phyloP scores from a whole-genome alignment of 2,329 filamentous ascomycete genomes.

The Colletotrichum sp. region DNA sequence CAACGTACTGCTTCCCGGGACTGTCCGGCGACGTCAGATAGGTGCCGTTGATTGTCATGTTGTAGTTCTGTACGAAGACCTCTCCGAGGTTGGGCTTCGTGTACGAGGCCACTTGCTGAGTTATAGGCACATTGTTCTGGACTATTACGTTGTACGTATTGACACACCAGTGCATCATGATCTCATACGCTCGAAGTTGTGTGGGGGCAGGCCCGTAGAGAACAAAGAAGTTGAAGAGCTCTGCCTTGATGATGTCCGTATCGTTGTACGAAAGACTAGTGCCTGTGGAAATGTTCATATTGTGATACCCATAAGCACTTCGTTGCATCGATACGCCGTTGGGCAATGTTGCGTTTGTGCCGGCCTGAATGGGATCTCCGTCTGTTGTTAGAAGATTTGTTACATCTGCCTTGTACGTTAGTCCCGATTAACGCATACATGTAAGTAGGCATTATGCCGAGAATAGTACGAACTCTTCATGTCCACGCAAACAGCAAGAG shows the following conservation, averaged over 20 bases:
- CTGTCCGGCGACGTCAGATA: slow-evolving; percentile 7
- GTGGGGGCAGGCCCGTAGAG: background rate
- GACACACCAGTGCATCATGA: slow-evolving; percentile 6
- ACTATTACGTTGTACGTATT: slow-evolving; percentile 1
- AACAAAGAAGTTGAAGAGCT: slow-evolving; percentile 1
- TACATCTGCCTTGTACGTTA: background rate
- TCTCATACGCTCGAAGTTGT: background rate
- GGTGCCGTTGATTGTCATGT: background rate
- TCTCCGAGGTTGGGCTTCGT: background rate
- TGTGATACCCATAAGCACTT: background rate
- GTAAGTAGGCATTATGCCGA: accelerated
- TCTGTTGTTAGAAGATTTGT: background rate
- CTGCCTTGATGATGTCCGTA: background rate
- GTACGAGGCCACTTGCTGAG: background rate
- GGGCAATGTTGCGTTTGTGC: background rate
- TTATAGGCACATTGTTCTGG: background rate
- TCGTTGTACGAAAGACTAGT: background rate
- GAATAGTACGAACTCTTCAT: background rate
- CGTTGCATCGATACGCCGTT: background rate
- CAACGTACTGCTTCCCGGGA: background rate
- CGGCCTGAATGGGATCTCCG: background rate
- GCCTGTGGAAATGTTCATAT: background rate
- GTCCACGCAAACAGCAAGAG: slow-evolving; percentile 1
- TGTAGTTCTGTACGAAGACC: background rate
- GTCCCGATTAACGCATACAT: background rate